A percentile compares a stretch with the other conserved stretches of the same genome.
phyloP scores from a whole-genome alignment of 495 filamentous ascomycete genomes.

The Xylaria curta region DNA sequence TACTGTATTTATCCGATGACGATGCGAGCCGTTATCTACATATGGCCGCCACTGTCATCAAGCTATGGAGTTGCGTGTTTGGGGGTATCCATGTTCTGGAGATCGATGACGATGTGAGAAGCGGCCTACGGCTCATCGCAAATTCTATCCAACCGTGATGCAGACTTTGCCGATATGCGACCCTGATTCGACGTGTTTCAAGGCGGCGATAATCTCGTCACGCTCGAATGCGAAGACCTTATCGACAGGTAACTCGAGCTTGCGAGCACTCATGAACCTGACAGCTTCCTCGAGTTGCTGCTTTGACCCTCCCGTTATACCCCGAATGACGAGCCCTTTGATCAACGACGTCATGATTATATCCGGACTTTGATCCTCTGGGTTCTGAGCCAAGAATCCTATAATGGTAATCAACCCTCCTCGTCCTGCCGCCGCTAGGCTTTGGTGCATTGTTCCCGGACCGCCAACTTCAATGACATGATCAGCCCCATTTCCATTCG shows the following conservation, averaged over 20 bases:
- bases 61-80: slow-evolving; percentile 26
- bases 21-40: slow-evolving; percentile 22
- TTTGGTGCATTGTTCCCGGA: slow-evolving; percentile 58
- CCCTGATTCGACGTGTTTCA: slow-evolving; percentile 33
- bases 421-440: slow-evolving; percentile 61
- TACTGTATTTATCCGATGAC: slow-evolving; percentile 26
- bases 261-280: slow-evolving; percentile 20
- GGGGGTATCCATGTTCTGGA: slow-evolving; percentile 28
- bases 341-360: neutral
- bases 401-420: slow-evolving; percentile 66
- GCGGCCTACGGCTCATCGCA: slow-evolving; percentile 22
- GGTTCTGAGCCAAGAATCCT: slow-evolving; percentile 43
- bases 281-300: slow-evolving; percentile 35
- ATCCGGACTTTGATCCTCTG: neutral
- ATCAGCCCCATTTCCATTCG: slow-evolving; percentile 59
- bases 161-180: slow-evolving; percentile 43
- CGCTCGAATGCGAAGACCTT: slow-evolving; percentile 36
- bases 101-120: slow-evolving; percentile 27
- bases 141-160: slow-evolving; percentile 34
- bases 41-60: slow-evolving; percentile 20
- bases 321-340: neutral
- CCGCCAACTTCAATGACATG: slow-evolving; percentile 69
- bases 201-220: slow-evolving; percentile 35
- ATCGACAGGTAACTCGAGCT: slow-evolving; percentile 33
- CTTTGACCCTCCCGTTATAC: slow-evolving; percentile 27